Evolutionary conservation across 208 protist genomes (phyloP).

Genomic region (Leishmania guyanensis): DNA sequence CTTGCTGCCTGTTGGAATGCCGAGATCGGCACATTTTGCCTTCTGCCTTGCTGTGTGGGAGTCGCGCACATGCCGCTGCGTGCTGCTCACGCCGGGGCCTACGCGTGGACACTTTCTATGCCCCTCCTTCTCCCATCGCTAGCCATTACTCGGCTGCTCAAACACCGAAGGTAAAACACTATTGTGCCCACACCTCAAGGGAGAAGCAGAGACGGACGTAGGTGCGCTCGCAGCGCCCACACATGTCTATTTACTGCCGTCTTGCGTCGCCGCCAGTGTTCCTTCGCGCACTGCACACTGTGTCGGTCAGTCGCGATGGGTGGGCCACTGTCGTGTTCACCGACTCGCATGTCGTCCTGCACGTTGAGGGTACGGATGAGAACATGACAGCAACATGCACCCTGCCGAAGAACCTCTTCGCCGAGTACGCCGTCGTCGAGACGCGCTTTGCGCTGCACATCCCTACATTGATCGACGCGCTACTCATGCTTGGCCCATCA

Average conservation of each 20-base stretch:
- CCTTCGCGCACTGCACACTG: constrained; percentile 56
- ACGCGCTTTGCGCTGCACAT: constrained; percentile 65
- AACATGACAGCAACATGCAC: constrained; percentile 77
- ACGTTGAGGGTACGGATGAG: constrained; percentile 73
- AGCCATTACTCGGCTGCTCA: background rate
- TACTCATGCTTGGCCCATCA: constrained; percentile 62
- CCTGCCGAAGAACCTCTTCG: constrained; percentile 69
- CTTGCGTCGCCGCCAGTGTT: constrained; percentile 55
- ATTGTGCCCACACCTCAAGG: background rate
- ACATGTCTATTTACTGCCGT: constrained; percentile 80
- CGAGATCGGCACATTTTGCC: background rate
- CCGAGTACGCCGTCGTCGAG: constrained; percentile 72
- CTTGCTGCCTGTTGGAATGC: background rate
- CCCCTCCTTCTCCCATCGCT: background rate
- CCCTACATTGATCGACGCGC: constrained; percentile 62
- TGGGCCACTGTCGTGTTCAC: constrained; percentile 78
- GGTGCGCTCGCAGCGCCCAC: background rate
- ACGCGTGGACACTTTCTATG: background rate
- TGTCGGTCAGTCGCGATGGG: constrained; percentile 57
- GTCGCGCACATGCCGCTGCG: background rate
- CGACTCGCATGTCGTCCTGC: constrained; percentile 52
- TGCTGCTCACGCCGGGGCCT: no score
- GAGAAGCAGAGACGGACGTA: background rate
- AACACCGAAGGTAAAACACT: background rate
- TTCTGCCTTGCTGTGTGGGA: background rate